Conservation (phyloP, 768 basidiomycete species). For the Mycena rosella region DNA sequence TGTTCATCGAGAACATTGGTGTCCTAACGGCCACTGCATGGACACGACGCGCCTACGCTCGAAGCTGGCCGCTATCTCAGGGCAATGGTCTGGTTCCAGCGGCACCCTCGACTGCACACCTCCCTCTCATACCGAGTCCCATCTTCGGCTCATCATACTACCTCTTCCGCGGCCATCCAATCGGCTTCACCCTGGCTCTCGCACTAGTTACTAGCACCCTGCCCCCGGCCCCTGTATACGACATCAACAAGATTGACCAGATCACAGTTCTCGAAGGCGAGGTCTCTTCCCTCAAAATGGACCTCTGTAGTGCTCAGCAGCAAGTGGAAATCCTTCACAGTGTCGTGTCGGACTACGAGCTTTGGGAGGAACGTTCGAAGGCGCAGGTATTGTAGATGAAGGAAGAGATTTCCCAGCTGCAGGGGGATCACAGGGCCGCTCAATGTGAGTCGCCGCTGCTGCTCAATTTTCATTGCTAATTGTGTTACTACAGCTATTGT, state of each 20-base stretch:
- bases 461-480: too few species aligned
- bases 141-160: neutral
- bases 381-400: too few species aligned
- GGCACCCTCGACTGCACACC: neutral
- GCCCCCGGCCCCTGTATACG: neutral
- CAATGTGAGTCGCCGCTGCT: too few species aligned
- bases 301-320: too few species aligned
- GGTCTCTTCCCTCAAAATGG: too few species aligned
- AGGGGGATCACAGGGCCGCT: too few species aligned
- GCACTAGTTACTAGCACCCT: neutral
- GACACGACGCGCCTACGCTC: neutral
- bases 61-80: neutral
- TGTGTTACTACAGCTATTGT: too few species aligned
- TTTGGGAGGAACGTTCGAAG: too few species aligned
- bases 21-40: neutral
- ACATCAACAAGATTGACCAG: too few species aligned
- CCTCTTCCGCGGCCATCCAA: neutral
- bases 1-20: conserved; percentile 7
- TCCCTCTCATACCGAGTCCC: neutral
- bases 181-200: neutral
- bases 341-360: too few species aligned
- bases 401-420: too few species aligned
- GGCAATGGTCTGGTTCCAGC: neutral
- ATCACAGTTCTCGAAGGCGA: too few species aligned
- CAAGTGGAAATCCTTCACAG: neutral